These are phyloP conservation scores for Hymenoscyphus albidus DNA, from an alignment of 2,329 filamentous ascomycete species.

Conservation along the genomic window DNA sequence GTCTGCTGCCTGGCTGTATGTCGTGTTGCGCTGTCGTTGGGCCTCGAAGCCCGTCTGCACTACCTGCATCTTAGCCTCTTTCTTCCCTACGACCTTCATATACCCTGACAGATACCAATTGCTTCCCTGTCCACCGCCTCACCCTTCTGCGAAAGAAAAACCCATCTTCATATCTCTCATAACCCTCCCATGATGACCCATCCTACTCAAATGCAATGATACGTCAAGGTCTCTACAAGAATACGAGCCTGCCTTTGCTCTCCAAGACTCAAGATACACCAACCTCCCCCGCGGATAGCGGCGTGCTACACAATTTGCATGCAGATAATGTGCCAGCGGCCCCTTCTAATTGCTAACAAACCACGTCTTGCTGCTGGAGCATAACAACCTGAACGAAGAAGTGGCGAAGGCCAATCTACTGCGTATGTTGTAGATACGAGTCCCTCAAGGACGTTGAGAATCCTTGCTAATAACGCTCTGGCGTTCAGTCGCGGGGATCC, in stretches of 20 bases:
- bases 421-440: conserved; percentile 15
- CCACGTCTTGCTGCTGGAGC: conserved; percentile 14
- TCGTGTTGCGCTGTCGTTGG: conserved; percentile 2
- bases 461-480: conserved; percentile 23
- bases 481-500: conserved; percentile 18
- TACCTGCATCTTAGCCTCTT: conserved; percentile 7
- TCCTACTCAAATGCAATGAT: conserved; percentile 29
- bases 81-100: not conserved
- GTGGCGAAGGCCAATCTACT: conserved; percentile 8
- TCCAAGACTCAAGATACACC: conserved; percentile 11
- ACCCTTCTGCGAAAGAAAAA: not conserved
- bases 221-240: conserved; percentile 26
- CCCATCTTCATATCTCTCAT: not conserved
- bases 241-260: conserved; percentile 27
- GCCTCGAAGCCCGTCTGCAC: not conserved
- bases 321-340: conserved; percentile 18
- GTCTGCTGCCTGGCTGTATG: not conserved
- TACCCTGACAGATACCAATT: conserved; percentile 19
- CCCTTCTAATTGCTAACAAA: conserved; percentile 17
- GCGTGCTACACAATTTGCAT: conserved; percentile 25
- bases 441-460: conserved; percentile 7
- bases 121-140: conserved; percentile 23
- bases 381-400: conserved; percentile 2
- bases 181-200: not conserved
- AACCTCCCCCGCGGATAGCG: conserved; percentile 23